Evolutionary conservation across 768 basidiomycete genomes (phyloP).

Genomic region (Hericium coralloides): DNA sequence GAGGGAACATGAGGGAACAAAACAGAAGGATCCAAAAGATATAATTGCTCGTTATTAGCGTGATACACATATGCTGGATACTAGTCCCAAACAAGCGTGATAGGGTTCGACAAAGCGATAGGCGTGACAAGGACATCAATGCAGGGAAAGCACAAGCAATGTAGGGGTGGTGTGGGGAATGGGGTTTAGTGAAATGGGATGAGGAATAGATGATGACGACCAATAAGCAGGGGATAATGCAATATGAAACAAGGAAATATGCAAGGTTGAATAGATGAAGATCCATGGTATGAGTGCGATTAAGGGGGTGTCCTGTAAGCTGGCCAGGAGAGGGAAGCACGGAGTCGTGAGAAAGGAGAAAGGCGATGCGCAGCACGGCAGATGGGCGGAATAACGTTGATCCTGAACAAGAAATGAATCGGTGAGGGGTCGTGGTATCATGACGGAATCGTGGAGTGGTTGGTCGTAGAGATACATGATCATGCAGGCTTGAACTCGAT

Average conservation of each 20-base stretch:
- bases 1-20: background rate
- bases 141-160: background rate
- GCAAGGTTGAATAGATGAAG: background rate
- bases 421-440: constrained; percentile 1
- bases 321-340: background rate
- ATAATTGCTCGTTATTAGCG: background rate
- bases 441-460: background rate
- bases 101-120: background rate
- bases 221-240: background rate
- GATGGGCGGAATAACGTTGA: background rate
- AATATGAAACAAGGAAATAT: background rate
- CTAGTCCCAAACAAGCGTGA: background rate
- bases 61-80: background rate
- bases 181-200: background rate
- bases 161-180: background rate
- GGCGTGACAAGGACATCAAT: background rate
- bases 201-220: background rate
- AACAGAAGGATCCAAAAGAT: background rate
- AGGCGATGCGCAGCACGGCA: background rate
- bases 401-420: background rate
- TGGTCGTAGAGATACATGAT: background rate
- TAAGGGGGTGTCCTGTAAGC: background rate
- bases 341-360: background rate
- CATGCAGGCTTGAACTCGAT: constrained; percentile 12
- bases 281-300: background rate